Conservation (phyloP, 805 yeast species). For the Candida ulmi region DNA sequence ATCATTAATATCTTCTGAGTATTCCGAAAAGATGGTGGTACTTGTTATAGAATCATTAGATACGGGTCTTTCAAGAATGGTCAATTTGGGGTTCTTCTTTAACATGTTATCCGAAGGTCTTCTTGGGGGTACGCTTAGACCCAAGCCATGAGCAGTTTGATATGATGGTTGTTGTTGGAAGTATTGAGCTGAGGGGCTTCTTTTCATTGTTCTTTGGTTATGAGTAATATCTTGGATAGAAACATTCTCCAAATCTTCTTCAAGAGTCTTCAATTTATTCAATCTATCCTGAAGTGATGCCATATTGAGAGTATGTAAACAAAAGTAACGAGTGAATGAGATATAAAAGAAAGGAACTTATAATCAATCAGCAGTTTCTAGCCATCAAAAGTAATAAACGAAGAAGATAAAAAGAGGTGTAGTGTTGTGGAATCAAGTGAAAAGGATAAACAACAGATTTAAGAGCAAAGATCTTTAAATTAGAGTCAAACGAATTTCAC, state of each 20-base stretch:
- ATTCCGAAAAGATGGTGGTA: conserved; percentile 15
- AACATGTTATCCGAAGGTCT: conserved; percentile 22
- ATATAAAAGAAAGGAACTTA: no score
- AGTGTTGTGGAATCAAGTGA: no score
- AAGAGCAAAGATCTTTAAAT: no score
- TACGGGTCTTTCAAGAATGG: conserved; percentile 22
- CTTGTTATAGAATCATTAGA: conserved; percentile 23
- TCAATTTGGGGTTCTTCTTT: conserved; percentile 8
- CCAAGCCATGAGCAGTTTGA: conserved; percentile 12
- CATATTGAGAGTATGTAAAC: not conserved
- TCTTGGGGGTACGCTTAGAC: conserved; percentile 12
- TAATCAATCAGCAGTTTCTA: no score
- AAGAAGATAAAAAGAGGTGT: no score
- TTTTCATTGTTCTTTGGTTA: conserved; percentile 2
- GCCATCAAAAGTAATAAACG: no score
- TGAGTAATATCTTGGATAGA: conserved; percentile 10
- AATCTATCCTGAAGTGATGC: conserved; percentile 2
- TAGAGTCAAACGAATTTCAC: no score
- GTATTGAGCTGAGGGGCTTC: conserved; percentile 1
- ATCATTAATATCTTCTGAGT: conserved; percentile 8
- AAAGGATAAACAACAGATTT: no score
- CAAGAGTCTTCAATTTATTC: conserved; percentile 5
- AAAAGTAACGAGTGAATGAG: no score
- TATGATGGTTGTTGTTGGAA: not conserved
- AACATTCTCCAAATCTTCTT: conserved; percentile 9